Percentiles rank a stretch among this genome's conserved stretches.
These are phyloP conservation scores for Moesziomyces parantarcticus DNA, from an alignment of 1,284 basidiomycete genomes.

Conservation along the genomic window DNA sequence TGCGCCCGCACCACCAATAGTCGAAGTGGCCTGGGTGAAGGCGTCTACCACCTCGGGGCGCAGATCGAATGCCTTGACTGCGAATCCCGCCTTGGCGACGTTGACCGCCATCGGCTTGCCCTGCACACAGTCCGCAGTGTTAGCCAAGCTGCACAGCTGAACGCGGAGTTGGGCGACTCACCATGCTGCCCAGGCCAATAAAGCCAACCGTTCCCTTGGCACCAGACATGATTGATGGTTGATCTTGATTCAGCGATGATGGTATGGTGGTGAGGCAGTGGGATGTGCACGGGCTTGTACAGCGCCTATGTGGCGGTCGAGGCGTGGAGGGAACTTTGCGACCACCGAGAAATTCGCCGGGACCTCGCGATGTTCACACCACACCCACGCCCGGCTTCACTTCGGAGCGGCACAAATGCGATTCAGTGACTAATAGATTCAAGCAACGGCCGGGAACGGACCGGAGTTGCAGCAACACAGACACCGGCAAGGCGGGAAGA, in stretches of 20 bases:
- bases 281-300: too few species aligned
- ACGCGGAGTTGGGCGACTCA: constrained; percentile 1
- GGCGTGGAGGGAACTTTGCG: too few species aligned
- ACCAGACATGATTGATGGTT: neutral
- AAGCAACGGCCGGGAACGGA: too few species aligned
- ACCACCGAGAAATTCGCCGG: too few species aligned
- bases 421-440: too few species aligned
- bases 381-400: too few species aligned
- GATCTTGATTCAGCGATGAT: neutral
- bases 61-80: constrained; percentile 22
- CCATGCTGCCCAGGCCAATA: constrained; percentile 35
- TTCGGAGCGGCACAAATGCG: too few species aligned
- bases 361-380: too few species aligned
- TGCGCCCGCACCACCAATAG: neutral
- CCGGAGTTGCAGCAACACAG: too few species aligned
- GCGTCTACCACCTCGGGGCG: constrained; percentile 10
- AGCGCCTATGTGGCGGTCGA: too few species aligned
- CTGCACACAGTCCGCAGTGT: neutral
- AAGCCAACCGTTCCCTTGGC: constrained; percentile 18
- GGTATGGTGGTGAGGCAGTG: constrained; percentile 4
- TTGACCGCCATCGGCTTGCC: constrained; percentile 27
- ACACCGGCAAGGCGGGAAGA: too few species aligned
- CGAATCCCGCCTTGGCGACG: constrained; percentile 13
- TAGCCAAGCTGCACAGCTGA: neutral
- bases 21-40: constrained; percentile 5